These are phyloP conservation scores for Yarrowia sp. DNA, from an alignment of 805 yeast species.

Conservation along the genomic window DNA sequence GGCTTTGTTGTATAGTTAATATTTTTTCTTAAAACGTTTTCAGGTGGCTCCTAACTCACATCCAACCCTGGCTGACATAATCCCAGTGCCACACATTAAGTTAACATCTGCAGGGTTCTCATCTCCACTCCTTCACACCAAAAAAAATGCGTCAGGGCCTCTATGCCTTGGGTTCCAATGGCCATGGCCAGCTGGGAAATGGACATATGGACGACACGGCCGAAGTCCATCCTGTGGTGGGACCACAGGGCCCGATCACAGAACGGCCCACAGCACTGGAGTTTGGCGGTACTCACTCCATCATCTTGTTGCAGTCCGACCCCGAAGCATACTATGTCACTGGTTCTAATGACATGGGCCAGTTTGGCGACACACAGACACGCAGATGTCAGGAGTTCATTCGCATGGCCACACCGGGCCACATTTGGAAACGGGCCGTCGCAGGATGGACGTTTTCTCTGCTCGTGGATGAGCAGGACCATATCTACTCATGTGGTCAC, in stretches of 20 bases:
- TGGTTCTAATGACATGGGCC: constrained; percentile 60
- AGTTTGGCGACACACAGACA: constrained; percentile 44
- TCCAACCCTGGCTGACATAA: constrained; percentile 4
- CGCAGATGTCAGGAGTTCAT: constrained; percentile 9
- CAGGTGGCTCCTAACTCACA: not conserved
- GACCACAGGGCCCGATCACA: constrained; percentile 21
- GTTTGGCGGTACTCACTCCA: constrained; percentile 87
- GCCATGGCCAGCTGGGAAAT: constrained; percentile 68
- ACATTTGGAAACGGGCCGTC: constrained; percentile 46
- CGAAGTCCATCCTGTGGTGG: constrained; percentile 30
- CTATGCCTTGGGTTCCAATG: constrained; percentile 79
- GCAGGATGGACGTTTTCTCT: constrained; percentile 83
- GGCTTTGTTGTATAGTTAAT: not conserved
- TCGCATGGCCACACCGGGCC: constrained; percentile 27
- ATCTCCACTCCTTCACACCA: constrained; percentile 12
- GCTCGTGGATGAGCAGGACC: constrained; percentile 43
- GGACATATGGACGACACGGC: constrained; percentile 50
- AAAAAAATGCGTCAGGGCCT: constrained; percentile 27
- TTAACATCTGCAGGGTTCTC: constrained; percentile 22
- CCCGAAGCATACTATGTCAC: constrained; percentile 44
- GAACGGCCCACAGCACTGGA: constrained; percentile 40
- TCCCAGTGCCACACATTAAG: not conserved
- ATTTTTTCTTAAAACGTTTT: not conserved
- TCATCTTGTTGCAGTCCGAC: constrained; percentile 38
- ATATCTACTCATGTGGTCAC: constrained; percentile 53